Percentiles rank a stretch among this genome's conserved stretches.
These are phyloP conservation scores for Neonectria neomacrospora DNA, from an alignment of 2,329 filamentous ascomycete species.

Conservation along the genomic window DNA sequence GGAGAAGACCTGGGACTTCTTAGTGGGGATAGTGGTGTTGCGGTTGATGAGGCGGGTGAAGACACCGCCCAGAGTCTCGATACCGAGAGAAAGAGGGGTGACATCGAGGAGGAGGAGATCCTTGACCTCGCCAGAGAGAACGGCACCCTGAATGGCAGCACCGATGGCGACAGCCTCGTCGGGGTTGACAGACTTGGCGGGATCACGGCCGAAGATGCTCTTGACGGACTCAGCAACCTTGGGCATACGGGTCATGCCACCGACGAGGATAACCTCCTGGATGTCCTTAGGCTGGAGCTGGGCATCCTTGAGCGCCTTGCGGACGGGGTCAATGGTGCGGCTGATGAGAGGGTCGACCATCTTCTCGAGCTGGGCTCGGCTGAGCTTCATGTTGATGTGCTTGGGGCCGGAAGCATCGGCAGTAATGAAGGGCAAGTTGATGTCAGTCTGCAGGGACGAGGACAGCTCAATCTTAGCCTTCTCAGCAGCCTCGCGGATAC, in stretches of 20 bases:
- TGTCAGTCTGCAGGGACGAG: slow-evolving; percentile 93
- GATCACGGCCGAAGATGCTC: slow-evolving; percentile 94
- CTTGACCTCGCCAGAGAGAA: slow-evolving; percentile 95
- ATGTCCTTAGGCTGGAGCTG: slow-evolving; percentile 91
- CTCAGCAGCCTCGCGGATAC: slow-evolving; percentile 98
- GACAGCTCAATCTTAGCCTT: slow-evolving; percentile 99
- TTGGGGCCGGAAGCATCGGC: slow-evolving; percentile 95
- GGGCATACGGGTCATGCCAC: slow-evolving; percentile 99
- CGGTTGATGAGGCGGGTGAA: slow-evolving; percentile 99
- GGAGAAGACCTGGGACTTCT: slow-evolving; percentile 99
- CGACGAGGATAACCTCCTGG: slow-evolving; percentile 96
- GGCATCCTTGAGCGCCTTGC: slow-evolving; percentile 97
- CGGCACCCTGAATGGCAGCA: slow-evolving; percentile 96
- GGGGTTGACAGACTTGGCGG: slow-evolving; percentile 97
- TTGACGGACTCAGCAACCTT: slow-evolving; percentile 97
- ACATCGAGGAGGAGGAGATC: slow-evolving; percentile 96
- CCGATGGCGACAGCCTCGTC: slow-evolving; percentile 98
- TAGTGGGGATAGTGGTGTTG: slow-evolving; percentile 98
- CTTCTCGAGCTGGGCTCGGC: slow-evolving; percentile 89
- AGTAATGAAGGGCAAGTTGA: slow-evolving; percentile 99
- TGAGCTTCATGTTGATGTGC: slow-evolving; percentile 98
- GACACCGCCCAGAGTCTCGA: slow-evolving; percentile 97
- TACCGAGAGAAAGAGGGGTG: slow-evolving; percentile 95
- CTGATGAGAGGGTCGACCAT: slow-evolving; percentile 90
- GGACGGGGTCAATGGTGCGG: slow-evolving; percentile 89